phyloP scores from a whole-genome alignment of 2,329 filamentous ascomycete species.

The Calonectria hongkongensis region DNA sequence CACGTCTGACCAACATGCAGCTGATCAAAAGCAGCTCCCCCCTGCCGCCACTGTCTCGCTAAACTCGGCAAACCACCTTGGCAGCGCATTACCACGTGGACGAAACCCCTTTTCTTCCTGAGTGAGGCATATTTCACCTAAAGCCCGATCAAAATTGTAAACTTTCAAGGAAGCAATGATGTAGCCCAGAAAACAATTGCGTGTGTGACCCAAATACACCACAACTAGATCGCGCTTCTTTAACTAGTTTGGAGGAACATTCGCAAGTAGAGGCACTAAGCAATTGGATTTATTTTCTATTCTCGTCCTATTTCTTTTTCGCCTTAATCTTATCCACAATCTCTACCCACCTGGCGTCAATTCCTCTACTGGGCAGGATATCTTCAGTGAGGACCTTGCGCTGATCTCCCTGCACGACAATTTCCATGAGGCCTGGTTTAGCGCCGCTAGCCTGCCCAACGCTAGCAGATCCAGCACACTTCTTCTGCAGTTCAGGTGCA shows the following conservation, averaged over 20 bases:
- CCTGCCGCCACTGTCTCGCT: not conserved
- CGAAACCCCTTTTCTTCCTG: too few species aligned
- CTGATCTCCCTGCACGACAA: conserved; percentile 51
- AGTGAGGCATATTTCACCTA: too few species aligned
- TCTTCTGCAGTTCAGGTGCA: conserved; percentile 50
- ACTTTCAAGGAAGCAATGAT: too few species aligned
- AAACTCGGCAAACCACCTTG: not conserved
- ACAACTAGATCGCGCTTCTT: too few species aligned
- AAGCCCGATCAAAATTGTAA: too few species aligned
- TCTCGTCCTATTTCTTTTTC: not conserved
- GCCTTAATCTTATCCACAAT: conserved; percentile 49
- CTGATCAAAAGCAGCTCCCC: not conserved
- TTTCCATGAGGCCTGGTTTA: conserved; percentile 48
- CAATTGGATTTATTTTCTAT: too few species aligned
- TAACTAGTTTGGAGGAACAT: too few species aligned
- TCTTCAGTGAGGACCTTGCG: conserved; percentile 44
- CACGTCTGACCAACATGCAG: not conserved
- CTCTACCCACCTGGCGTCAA: conserved; percentile 50
- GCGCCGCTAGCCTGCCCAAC: conserved; percentile 49
- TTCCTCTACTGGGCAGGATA: conserved; percentile 41
- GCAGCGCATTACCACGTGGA: too few species aligned
- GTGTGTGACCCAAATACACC: too few species aligned
- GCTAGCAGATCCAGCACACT: conserved; percentile 49
- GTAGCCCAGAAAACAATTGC: too few species aligned
- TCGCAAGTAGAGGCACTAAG: too few species aligned